These are phyloP conservation scores for Xylaria sp. DNA, from an alignment of 2,329 filamentous ascomycete species.

Conservation along the genomic window DNA sequence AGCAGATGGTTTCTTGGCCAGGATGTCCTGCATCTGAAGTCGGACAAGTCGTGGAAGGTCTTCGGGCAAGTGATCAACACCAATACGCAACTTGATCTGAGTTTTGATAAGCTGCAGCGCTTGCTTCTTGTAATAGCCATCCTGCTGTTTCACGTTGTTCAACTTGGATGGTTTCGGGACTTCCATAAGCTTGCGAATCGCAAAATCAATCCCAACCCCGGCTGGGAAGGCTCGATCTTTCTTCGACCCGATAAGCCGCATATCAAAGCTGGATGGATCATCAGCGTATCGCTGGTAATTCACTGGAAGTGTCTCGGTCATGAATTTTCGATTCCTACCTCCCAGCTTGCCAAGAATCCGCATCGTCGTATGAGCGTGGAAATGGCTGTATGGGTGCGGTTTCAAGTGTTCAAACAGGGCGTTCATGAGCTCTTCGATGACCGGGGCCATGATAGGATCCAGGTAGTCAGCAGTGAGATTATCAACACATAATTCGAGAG, in stretches of 20 bases:
- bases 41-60: conserved; percentile 87
- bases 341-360: conserved; percentile 96
- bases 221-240: conserved; percentile 89
- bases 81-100: conserved; percentile 90
- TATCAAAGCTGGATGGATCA: conserved; percentile 85
- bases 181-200: conserved; percentile 88
- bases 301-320: conserved; percentile 88
- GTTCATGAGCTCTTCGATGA: conserved; percentile 98
- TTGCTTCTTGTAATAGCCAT: conserved; percentile 91
- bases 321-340: conserved; percentile 93
- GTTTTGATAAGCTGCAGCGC: conserved; percentile 87
- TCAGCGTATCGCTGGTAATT: conserved; percentile 87
- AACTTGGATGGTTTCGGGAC: conserved; percentile 70
- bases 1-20: conserved; percentile 75
- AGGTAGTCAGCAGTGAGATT: conserved; percentile 98
- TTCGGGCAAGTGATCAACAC: conserved; percentile 86
- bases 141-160: conserved; percentile 66
- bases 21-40: conserved; percentile 87
- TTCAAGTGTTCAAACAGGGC: conserved; percentile 95
- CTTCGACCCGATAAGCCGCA: conserved; percentile 88
- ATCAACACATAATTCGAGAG: conserved; percentile 95
- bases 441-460: conserved; percentile 98
- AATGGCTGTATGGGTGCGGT: conserved; percentile 94
- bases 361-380: conserved; percentile 98
- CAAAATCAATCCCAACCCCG: conserved; percentile 85